Conservation (phyloP, 768 basidiomycete species). For the Thelephora ganbajun region DNA sequence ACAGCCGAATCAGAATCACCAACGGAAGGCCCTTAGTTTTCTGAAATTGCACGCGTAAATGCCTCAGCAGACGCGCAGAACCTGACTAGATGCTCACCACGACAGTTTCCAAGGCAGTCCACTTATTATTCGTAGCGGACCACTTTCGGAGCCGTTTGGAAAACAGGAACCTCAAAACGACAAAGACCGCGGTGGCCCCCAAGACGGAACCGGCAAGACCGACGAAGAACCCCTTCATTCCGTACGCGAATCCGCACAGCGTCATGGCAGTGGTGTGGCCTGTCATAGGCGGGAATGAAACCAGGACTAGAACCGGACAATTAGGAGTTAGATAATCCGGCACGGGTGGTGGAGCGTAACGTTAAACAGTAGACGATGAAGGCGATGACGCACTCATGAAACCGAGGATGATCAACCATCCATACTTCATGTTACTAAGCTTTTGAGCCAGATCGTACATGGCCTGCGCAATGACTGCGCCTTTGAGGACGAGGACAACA, state of each 20-base stretch:
- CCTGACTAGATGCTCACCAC: slow-evolving; percentile 33
- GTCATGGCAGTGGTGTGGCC: slow-evolving; percentile 56
- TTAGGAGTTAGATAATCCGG: not conserved
- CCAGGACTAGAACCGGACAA: slow-evolving; percentile 20
- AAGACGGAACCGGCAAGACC: slow-evolving; percentile 44
- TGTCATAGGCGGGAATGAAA: slow-evolving; percentile 46
- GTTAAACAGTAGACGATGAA: not conserved
- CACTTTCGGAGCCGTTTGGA: slow-evolving; percentile 39
- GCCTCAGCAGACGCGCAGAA: not conserved
- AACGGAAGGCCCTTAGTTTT: slow-evolving; percentile 65
- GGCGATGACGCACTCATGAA: slow-evolving; percentile 32
- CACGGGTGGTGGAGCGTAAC: not conserved
- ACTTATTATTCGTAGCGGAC: slow-evolving; percentile 51
- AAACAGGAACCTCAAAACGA: slow-evolving; percentile 46
- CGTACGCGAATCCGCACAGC: slow-evolving; percentile 74
- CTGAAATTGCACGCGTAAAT: slow-evolving; percentile 20
- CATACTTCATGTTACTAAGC: slow-evolving; percentile 43
- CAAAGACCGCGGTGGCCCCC: slow-evolving; percentile 51
- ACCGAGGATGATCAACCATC: slow-evolving; percentile 42
- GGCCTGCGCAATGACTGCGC: slow-evolving; percentile 52
- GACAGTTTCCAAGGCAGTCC: slow-evolving; percentile 66
- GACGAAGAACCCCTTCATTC: slow-evolving; percentile 61
- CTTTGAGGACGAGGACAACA: slow-evolving; percentile 36
- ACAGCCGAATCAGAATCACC: slow-evolving; percentile 68
- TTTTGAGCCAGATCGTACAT: slow-evolving; percentile 54